Evolutionary conservation across 768 basidiomycete genomes (phyloP).

Genomic region (Termitomyces sp.): DNA sequence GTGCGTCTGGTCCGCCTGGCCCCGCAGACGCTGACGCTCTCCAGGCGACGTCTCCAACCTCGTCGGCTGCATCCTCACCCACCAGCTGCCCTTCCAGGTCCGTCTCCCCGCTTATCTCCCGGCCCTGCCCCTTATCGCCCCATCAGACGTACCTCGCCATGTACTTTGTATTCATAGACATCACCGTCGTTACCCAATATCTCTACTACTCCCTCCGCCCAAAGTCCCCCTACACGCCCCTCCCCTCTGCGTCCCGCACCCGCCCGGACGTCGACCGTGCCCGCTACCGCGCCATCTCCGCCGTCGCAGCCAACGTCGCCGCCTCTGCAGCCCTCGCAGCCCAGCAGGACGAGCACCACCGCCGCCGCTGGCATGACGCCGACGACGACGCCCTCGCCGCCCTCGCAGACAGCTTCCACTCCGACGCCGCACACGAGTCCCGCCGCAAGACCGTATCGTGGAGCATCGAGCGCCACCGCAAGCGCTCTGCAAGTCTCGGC

Average conservation of each 20-base stretch:
- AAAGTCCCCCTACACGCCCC: slow-evolving; percentile 20
- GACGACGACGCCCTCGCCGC: slow-evolving; percentile 45
- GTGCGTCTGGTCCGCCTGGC: slow-evolving; percentile 34
- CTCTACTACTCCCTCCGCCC: slow-evolving; percentile 58
- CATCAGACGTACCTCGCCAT: slow-evolving; percentile 80
- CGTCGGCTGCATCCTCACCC: slow-evolving; percentile 84
- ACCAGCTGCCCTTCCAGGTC: slow-evolving; percentile 94
- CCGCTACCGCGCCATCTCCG: slow-evolving; percentile 64
- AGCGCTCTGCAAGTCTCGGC: slow-evolving; percentile 42
- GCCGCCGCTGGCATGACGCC: slow-evolving; percentile 19
- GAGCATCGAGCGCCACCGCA: slow-evolving; percentile 50
- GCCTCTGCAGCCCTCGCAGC: slow-evolving; percentile 66
- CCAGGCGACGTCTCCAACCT: slow-evolving; percentile 91
- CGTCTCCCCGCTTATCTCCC: background rate
- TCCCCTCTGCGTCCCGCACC: slow-evolving; percentile 33
- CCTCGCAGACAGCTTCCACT: slow-evolving; percentile 72
- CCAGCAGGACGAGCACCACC: slow-evolving; percentile 44
- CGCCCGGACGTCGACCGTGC: slow-evolving; percentile 49
- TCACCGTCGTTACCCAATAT: slow-evolving; percentile 71
- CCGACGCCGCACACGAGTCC: slow-evolving; percentile 49
- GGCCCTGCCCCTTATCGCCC: background rate
- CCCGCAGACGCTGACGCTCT: background rate
- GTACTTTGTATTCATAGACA: slow-evolving; percentile 87
- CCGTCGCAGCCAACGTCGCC: slow-evolving; percentile 68
- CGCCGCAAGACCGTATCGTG: slow-evolving; percentile 57